Evolutionary conservation across 495 filamentous ascomycete species (phyloP).

Genomic region (Elaphomyces granulatus): DNA sequence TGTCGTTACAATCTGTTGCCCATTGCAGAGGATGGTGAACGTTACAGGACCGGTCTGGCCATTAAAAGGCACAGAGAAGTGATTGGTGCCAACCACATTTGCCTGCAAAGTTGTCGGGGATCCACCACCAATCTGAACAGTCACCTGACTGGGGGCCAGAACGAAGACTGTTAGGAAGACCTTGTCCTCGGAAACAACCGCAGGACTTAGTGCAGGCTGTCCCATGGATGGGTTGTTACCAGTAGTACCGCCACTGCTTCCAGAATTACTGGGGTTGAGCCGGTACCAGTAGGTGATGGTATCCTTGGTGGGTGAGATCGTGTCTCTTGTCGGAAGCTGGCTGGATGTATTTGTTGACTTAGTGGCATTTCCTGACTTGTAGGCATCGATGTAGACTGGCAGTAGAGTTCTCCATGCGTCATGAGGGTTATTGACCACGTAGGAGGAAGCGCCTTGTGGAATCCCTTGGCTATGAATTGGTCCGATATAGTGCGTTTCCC

Average conservation of each 20-base stretch:
- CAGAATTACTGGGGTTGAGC: slow-evolving; percentile 19
- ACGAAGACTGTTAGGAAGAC: slow-evolving; percentile 27
- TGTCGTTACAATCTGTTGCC: slow-evolving; percentile 11
- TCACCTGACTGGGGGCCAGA: slow-evolving; percentile 22
- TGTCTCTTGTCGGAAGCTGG: slow-evolving; percentile 7
- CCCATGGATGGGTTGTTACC: slow-evolving; percentile 23
- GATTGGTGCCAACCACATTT: slow-evolving; percentile 34
- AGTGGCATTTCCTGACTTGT: slow-evolving; percentile 37
- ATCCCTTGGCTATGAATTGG: slow-evolving; percentile 36
- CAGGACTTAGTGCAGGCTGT: slow-evolving; percentile 14
- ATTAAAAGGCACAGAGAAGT: slow-evolving; percentile 35
- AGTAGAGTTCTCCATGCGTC: slow-evolving; percentile 41
- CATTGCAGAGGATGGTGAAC: slow-evolving; percentile 33
- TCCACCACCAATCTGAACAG: slow-evolving; percentile 35
- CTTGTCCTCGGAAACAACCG: slow-evolving; percentile 18
- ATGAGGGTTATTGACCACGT: slow-evolving; percentile 37
- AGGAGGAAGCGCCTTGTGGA: slow-evolving; percentile 33
- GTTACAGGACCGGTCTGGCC: slow-evolving; percentile 36
- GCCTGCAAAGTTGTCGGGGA: slow-evolving; percentile 26
- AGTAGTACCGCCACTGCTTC: slow-evolving; percentile 21
- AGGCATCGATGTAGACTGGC: slow-evolving; percentile 50
- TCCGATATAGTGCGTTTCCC: slow-evolving; percentile 63
- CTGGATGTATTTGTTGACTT: slow-evolving; percentile 2
- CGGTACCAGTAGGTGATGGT: slow-evolving; percentile 57
- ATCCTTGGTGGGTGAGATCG: slow-evolving; percentile 16